These are phyloP conservation scores for Pythium utonaiense DNA, from an alignment of 352 stramenopile genomes.

Conservation along the genomic window DNA sequence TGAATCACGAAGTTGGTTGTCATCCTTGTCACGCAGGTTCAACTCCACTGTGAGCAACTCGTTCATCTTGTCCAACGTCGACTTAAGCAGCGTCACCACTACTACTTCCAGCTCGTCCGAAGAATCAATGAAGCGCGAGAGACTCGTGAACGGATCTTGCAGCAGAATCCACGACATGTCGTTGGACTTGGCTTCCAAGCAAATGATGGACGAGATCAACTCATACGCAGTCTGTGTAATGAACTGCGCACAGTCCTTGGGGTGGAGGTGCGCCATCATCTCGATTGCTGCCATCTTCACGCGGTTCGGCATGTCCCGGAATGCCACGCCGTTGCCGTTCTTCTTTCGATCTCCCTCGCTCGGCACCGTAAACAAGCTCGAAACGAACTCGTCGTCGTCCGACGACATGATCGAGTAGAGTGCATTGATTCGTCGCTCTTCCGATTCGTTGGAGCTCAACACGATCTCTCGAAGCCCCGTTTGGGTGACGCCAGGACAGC, in stretches of 20 bases:
- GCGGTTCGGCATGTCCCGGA: slow-evolving; percentile 64
- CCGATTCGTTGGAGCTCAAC: slow-evolving; percentile 45
- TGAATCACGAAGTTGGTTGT: slow-evolving; percentile 62
- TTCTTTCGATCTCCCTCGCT: slow-evolving; percentile 68
- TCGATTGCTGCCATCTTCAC: slow-evolving; percentile 71
- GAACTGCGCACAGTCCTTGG: slow-evolving; percentile 54
- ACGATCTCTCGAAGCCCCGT: slow-evolving; percentile 68
- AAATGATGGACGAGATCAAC: slow-evolving; percentile 81
- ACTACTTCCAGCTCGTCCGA: slow-evolving; percentile 61
- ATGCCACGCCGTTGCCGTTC: slow-evolving; percentile 47
- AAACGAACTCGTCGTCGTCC: slow-evolving; percentile 70
- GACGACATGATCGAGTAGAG: slow-evolving; percentile 62
- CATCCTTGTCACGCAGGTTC: slow-evolving; percentile 58
- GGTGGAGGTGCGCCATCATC: slow-evolving; percentile 59
- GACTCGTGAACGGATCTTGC: slow-evolving; percentile 70
- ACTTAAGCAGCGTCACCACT: slow-evolving; percentile 69
- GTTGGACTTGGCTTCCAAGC: slow-evolving; percentile 75
- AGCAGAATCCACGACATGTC: slow-evolving; percentile 79
- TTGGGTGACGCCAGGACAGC: slow-evolving; percentile 49
- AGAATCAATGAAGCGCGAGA: slow-evolving; percentile 64
- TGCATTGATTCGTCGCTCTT: slow-evolving; percentile 65
- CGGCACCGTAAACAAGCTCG: slow-evolving; percentile 49
- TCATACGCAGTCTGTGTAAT: slow-evolving; percentile 74
- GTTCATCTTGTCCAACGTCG: slow-evolving; percentile 75
- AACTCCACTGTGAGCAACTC: slow-evolving; percentile 69